A percentile compares a stretch with the other conserved stretches of the same genome.
These are phyloP conservation scores for Trichoderma atrobrunneum DNA, from an alignment of 2,329 filamentous ascomycete genomes.

Conservation along the genomic window DNA sequence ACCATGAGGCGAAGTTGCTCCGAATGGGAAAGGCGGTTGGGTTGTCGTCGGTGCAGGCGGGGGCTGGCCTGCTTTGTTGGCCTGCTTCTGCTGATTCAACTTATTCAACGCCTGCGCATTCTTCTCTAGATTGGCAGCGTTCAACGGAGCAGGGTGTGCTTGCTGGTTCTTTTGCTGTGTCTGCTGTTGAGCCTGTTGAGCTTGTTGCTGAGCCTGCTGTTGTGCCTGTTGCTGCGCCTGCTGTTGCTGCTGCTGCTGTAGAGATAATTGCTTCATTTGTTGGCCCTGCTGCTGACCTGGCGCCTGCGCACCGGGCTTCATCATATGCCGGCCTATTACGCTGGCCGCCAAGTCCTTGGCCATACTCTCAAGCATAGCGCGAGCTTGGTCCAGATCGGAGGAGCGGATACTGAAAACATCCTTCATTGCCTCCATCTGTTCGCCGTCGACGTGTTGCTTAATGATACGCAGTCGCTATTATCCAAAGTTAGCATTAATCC, in stretches of 20 bases:
- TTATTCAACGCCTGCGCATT: constrained; percentile 49
- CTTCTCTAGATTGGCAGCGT: constrained; percentile 50
- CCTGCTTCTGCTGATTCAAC: constrained; percentile 37
- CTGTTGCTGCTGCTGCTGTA: constrained; percentile 24
- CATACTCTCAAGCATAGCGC: constrained; percentile 51
- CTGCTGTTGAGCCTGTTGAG: constrained; percentile 26
- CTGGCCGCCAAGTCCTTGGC: constrained; percentile 44
- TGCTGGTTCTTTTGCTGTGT: constrained; percentile 27
- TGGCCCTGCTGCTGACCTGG: constrained; percentile 11
- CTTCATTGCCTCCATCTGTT: constrained; percentile 45
- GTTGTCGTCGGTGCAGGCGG: constrained; percentile 57
- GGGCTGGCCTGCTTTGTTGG: constrained; percentile 47
- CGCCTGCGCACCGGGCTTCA: constrained; percentile 24
- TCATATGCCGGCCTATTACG: constrained; percentile 29
- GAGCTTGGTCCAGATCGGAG: constrained; percentile 50
- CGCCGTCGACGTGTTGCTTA: constrained; percentile 52
- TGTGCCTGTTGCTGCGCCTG: constrained; percentile 26
- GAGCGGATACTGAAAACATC: constrained; percentile 51
- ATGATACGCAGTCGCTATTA: constrained; percentile 51
- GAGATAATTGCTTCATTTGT: background rate
- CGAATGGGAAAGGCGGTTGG: constrained; percentile 57
- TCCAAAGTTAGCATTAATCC: constrained; percentile 32
- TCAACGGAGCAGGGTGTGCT: constrained; percentile 36
- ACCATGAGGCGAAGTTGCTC: constrained; percentile 57
- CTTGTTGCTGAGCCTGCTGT: constrained; percentile 23